Percentiles rank a stretch among this genome's conserved stretches.
phyloP scores from a whole-genome alignment of 2,329 filamentous ascomycete species.

The Penicillium sp. region DNA sequence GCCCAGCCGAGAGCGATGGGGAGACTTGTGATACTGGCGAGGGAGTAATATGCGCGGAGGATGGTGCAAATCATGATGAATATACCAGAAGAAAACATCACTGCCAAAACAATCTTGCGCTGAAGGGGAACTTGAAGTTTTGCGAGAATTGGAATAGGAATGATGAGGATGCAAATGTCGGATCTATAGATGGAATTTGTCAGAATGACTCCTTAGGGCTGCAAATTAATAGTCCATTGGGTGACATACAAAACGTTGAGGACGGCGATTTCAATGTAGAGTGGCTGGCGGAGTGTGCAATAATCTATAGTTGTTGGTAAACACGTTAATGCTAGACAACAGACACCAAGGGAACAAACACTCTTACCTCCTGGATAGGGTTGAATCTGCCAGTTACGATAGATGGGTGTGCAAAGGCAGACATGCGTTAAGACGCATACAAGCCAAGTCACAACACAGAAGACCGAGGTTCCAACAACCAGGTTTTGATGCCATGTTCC shows the following conservation, averaged over 20 bases:
- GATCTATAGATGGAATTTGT: slow-evolving; percentile 13
- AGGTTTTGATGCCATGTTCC: slow-evolving; percentile 32
- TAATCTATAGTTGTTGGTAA: slow-evolving; percentile 18
- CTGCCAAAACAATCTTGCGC: slow-evolving; percentile 25
- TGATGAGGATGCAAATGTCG: slow-evolving; percentile 24
- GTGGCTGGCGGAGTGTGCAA: slow-evolving; percentile 25
- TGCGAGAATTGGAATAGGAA: slow-evolving; percentile 27
- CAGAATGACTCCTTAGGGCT: neutral
- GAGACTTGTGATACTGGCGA: slow-evolving; percentile 23
- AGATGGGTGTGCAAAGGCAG: slow-evolving; percentile 33
- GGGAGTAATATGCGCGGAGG: slow-evolving; percentile 32
- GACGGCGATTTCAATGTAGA: slow-evolving; percentile 25
- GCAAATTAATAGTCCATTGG: neutral
- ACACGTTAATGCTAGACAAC: neutral
- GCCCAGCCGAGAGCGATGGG: slow-evolving; percentile 30
- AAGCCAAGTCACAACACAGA: slow-evolving; percentile 31
- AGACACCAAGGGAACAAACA: neutral
- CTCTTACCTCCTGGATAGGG: slow-evolving; percentile 31
- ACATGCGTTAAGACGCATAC: slow-evolving; percentile 34
- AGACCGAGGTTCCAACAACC: slow-evolving; percentile 25
- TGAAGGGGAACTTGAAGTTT: slow-evolving; percentile 23
- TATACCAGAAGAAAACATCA: slow-evolving; percentile 32
- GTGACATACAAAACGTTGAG: slow-evolving; percentile 23
- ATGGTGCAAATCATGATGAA: slow-evolving; percentile 34
- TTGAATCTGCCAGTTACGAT: slow-evolving; percentile 37